Evolutionary conservation across 2,329 filamentous ascomycete genomes (phyloP).

Genomic region (Blastomyces gilchristii): DNA sequence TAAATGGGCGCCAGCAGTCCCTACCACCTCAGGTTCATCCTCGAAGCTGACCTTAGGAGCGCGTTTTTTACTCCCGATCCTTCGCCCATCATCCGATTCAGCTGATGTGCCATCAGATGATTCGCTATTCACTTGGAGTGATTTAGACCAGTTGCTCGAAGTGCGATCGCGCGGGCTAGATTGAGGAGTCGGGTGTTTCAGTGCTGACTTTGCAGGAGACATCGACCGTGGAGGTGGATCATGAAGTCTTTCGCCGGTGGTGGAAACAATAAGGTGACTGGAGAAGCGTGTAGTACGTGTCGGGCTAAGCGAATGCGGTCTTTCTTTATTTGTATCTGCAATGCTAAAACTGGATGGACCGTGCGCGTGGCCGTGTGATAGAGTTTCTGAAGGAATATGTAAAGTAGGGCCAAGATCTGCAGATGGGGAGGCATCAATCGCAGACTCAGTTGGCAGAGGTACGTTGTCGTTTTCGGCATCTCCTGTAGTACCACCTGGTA

Average conservation of each 20-base stretch:
- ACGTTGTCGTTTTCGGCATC: background rate
- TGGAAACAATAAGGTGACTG: slow-evolving; percentile 39
- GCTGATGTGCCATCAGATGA: slow-evolving; percentile 47
- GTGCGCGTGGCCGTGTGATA: background rate
- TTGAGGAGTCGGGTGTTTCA: slow-evolving; percentile 46
- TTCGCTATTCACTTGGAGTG: slow-evolving; percentile 39
- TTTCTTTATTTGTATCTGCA: slow-evolving; percentile 5
- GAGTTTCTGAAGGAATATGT: slow-evolving; percentile 2
- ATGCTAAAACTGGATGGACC: slow-evolving; percentile 9
- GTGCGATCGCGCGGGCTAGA: slow-evolving; percentile 28
- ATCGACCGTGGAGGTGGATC: slow-evolving; percentile 50
- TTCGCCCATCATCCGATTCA: slow-evolving; percentile 35
- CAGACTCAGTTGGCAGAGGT: background rate
- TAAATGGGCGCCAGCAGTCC: slow-evolving; percentile 33
- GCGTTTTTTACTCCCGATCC: slow-evolving; percentile 41
- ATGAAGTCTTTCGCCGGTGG: slow-evolving; percentile 41
- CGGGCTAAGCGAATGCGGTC: slow-evolving; percentile 14
- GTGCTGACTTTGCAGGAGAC: slow-evolving; percentile 52
- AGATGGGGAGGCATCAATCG: background rate
- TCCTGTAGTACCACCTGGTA: background rate
- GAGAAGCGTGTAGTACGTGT: slow-evolving; percentile 46
- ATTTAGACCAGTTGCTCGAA: slow-evolving; percentile 16
- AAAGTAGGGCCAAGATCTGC: background rate
- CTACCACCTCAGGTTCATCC: slow-evolving; percentile 43
- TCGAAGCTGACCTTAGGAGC: slow-evolving; percentile 58